A percentile compares a stretch with the other conserved stretches of the same genome.
Evolutionary conservation across 352 stramenopile species (phyloP).

Genomic region (Phytophthora sansomeana): DNA sequence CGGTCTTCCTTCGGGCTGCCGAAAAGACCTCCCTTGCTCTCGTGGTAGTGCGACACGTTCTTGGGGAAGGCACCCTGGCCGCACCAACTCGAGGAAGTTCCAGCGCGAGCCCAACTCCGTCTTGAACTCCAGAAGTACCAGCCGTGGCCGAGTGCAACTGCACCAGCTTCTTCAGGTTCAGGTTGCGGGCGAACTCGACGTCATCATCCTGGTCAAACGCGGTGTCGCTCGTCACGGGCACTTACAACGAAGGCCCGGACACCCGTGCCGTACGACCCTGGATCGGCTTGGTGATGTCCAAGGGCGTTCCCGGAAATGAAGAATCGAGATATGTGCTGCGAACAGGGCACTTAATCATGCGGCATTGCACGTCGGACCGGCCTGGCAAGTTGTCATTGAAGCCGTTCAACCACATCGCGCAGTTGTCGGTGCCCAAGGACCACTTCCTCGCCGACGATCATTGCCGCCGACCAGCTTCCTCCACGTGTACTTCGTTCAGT

Average conservation of each 20-base stretch:
- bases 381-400: slow-evolving; percentile 44
- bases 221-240: slow-evolving; percentile 35
- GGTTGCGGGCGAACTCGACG: slow-evolving; percentile 68
- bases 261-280: slow-evolving; percentile 17
- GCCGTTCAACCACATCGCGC: too few species aligned
- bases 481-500: too few species aligned
- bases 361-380: slow-evolving; percentile 91
- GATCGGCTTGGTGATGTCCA: slow-evolving; percentile 23
- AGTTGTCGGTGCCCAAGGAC: slow-evolving; percentile 88
- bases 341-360: slow-evolving; percentile 82
- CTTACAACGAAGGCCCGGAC: slow-evolving; percentile 68
- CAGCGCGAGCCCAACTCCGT: slow-evolving; percentile 75
- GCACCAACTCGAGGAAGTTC: slow-evolving; percentile 83
- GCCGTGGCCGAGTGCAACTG: slow-evolving; percentile 90
- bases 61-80: slow-evolving; percentile 64
- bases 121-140: slow-evolving; percentile 91
- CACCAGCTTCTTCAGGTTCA: slow-evolving; percentile 92
- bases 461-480: slow-evolving; percentile 54
- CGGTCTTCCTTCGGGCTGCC: slow-evolving; percentile 64
- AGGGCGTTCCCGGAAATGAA: slow-evolving; percentile 18
- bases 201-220: slow-evolving; percentile 76
- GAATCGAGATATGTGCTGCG: slow-evolving; percentile 78
- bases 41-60: slow-evolving; percentile 62
- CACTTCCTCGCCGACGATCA: slow-evolving; percentile 97
- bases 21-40: slow-evolving; percentile 58